A percentile compares a stretch with the other conserved stretches of the same genome.
Evolutionary conservation across 495 filamentous ascomycete genomes (phyloP).

Genomic region (Xylaria grammica): DNA sequence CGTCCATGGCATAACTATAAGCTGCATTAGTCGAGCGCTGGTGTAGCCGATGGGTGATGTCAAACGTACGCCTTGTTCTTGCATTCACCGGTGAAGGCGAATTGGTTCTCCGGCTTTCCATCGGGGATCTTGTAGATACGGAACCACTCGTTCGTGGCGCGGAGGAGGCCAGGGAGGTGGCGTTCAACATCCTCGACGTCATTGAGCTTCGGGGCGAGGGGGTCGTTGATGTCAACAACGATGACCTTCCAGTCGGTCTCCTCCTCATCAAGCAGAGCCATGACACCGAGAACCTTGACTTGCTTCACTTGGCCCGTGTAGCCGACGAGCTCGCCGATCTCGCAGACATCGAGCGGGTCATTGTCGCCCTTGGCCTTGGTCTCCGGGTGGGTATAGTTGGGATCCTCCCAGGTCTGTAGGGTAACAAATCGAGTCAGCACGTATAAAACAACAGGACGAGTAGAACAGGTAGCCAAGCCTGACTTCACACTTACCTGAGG

Average conservation of each 20-base stretch:
- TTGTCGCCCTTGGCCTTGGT: constrained; percentile 99
- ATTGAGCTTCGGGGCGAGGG: constrained; percentile 93
- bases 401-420: constrained; percentile 95
- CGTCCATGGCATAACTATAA: constrained; percentile 82
- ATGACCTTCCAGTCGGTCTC: constrained; percentile 99
- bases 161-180: constrained; percentile 93
- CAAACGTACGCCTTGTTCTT: constrained; percentile 91
- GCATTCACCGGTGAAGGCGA: constrained; percentile 99
- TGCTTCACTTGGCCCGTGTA: constrained; percentile 97
- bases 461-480: constrained; percentile 13
- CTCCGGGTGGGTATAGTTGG: constrained; percentile 91
- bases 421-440: constrained; percentile 24
- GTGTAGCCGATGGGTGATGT: not conserved
- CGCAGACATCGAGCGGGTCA: constrained; percentile 98
- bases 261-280: constrained; percentile 98
- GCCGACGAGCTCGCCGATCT: constrained; percentile 97
- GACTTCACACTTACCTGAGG: constrained; percentile 72
- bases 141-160: constrained; percentile 99
- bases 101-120: constrained; percentile 99
- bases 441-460: constrained; percentile 9
- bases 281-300: constrained; percentile 98
- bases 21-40: constrained; percentile 30
- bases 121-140: constrained; percentile 99
- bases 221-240: constrained; percentile 98
- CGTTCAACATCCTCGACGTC: constrained; percentile 99